A percentile compares a stretch with the other conserved stretches of the same genome.
Evolutionary conservation across 176 grass and related monocot genomes (phyloP).

Genomic region (Paspalum notatum): DNA sequence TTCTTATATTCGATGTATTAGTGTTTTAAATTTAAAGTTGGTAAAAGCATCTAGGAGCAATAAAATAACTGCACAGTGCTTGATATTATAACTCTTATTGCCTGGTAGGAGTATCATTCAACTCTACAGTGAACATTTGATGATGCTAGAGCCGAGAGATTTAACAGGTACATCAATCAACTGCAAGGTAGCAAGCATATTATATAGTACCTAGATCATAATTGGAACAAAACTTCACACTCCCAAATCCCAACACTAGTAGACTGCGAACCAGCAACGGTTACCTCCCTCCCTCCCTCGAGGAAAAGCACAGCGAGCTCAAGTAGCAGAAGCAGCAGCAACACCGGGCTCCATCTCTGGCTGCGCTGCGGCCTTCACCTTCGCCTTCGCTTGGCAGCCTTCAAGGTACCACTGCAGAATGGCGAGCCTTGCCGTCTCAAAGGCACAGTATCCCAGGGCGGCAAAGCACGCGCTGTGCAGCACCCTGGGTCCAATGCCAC

Average conservation of each 20-base stretch:
- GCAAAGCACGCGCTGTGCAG: conserved; percentile 93
- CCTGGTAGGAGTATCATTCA: background rate
- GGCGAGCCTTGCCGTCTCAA: conserved; percentile 77
- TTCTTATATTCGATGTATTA: background rate
- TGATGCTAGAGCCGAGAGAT: conserved; percentile 19
- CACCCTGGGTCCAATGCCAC: conserved; percentile 84
- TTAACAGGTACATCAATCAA: background rate
- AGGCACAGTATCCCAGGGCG: conserved; percentile 80
- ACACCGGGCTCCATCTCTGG: conserved; percentile 3
- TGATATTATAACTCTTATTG: background rate
- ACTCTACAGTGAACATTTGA: conserved; percentile 42
- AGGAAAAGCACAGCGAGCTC: conserved; percentile 1
- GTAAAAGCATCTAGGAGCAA: conserved; percentile 1
- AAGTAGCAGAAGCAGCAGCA: background rate
- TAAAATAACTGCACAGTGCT: background rate
- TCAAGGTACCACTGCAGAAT: conserved; percentile 67
- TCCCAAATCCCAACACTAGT: background rate
- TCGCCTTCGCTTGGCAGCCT: conserved; percentile 43
- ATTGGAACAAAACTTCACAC: conserved; percentile 34
- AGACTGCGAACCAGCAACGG: background rate
- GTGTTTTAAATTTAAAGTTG: background rate
- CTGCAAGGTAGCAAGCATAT: background rate
- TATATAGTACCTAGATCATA: background rate
- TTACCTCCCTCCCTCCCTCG: conserved; percentile 10
- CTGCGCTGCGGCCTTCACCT: background rate